Evolutionary conservation across 2,329 filamentous ascomycete species (phyloP).

Genomic region (Neonectria magnoliae): DNA sequence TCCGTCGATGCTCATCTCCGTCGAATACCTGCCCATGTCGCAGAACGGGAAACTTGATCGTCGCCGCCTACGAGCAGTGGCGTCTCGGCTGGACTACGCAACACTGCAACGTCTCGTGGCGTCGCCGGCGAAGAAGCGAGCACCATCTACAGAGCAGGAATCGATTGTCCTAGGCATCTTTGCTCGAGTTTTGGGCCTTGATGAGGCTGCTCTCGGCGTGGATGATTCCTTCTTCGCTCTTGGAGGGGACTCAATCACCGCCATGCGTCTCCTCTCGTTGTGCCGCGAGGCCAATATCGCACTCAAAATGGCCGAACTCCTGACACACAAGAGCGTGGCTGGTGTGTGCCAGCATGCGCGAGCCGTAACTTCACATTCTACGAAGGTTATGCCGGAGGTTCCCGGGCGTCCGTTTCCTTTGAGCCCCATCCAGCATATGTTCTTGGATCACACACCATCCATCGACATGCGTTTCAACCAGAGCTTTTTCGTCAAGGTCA

Average conservation of each 20-base stretch:
- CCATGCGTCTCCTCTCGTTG: not conserved
- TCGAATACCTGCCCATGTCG: not conserved
- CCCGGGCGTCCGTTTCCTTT: not conserved
- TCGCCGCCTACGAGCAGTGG: not conserved
- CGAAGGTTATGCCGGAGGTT: not conserved
- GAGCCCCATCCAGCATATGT: not conserved
- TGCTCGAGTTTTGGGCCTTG: not conserved
- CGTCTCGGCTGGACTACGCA: not conserved
- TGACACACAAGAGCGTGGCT: not conserved
- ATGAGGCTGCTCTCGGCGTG: not conserved
- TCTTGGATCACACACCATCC: not conserved
- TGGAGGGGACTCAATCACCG: not conserved
- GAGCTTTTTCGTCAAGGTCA: not conserved
- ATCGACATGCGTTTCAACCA: not conserved
- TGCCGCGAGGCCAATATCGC: not conserved
- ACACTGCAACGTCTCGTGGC: not conserved
- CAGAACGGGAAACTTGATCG: not conserved
- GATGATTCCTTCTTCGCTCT: not conserved
- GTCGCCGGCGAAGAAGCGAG: not conserved
- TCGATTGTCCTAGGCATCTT: not conserved
- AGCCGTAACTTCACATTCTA: not conserved
- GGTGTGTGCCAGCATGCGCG: not conserved
- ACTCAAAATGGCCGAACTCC: not conserved
- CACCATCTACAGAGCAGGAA: not conserved
- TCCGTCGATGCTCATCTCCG: not conserved